Evolutionary conservation across 129 eudicot genomes (phyloP).

Genomic region (Escallonia rubra): DNA sequence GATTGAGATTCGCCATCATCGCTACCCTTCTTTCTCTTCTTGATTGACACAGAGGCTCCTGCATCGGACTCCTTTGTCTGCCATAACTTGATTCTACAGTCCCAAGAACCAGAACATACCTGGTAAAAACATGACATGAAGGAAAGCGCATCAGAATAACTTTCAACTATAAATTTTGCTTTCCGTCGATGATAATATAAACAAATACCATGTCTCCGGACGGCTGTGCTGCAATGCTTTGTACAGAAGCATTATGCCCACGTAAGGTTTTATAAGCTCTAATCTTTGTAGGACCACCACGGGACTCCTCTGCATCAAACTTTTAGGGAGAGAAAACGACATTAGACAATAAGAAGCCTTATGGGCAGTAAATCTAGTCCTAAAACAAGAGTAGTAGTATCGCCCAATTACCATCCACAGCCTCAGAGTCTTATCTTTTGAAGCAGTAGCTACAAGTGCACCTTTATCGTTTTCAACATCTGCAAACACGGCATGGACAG

Average conservation of each 20-base stretch:
- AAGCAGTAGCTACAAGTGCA: constrained; percentile 69
- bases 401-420: constrained; percentile 64
- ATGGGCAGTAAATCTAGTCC: not conserved
- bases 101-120: constrained; percentile 97
- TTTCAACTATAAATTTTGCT: not conserved
- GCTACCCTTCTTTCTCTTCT: constrained; percentile 71
- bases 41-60: constrained; percentile 59
- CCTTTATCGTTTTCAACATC: constrained; percentile 29
- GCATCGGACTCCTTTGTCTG: constrained; percentile 43
- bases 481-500: constrained; percentile 11
- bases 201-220: constrained; percentile 59
- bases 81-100: constrained; percentile 83
- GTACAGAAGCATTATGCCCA: constrained; percentile 84
- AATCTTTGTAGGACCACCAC: constrained; percentile 40
- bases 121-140: constrained; percentile 2
- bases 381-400: not conserved
- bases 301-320: constrained; percentile 56
- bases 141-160: constrained; percentile 1
- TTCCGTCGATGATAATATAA: not conserved
- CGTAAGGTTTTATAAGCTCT: constrained; percentile 63
- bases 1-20: constrained; percentile 58
- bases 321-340: constrained; percentile 13
- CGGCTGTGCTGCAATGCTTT: constrained; percentile 67
- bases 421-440: constrained; percentile 75
- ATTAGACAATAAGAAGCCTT: constrained; percentile 7